phyloP scores from a whole-genome alignment of 2,329 filamentous ascomycete species.

The Pleomassaria siparia region DNA sequence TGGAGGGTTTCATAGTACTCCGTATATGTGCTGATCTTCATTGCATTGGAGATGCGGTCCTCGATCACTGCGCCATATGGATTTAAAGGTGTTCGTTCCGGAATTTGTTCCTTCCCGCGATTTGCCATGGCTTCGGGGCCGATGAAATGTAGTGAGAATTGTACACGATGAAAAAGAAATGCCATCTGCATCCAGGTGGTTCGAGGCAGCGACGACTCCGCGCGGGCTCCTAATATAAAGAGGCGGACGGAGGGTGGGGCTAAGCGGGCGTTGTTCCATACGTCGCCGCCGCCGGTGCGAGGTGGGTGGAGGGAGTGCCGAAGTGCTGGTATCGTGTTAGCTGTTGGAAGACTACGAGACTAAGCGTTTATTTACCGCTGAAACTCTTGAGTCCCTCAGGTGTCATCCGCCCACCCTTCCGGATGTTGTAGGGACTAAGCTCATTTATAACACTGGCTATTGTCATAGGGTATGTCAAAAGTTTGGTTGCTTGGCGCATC shows the following conservation, averaged over 20 bases:
- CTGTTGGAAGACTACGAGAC: not conserved
- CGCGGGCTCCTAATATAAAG: constrained; percentile 91
- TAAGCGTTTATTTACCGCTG: constrained; percentile 65
- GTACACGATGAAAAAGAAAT: constrained; percentile 91
- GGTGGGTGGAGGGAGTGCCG: constrained; percentile 93
- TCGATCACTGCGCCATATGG: constrained; percentile 94
- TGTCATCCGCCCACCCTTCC: constrained; percentile 73
- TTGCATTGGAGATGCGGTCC: constrained; percentile 79
- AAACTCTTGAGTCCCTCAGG: constrained; percentile 90
- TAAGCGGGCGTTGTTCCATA: constrained; percentile 77
- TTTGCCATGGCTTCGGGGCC: constrained; percentile 96
- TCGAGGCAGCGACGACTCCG: constrained; percentile 94
- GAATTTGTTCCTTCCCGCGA: constrained; percentile 87
- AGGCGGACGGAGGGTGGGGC: constrained; percentile 86
- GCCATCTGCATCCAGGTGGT: constrained; percentile 92
- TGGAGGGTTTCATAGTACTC: constrained; percentile 98
- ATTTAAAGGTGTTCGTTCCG: constrained; percentile 79
- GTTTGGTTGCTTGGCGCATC: constrained; percentile 88
- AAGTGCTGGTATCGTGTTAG: constrained; percentile 61
- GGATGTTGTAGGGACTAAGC: constrained; percentile 85
- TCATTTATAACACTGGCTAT: constrained; percentile 92
- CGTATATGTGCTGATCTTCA: constrained; percentile 98
- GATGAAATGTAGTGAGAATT: constrained; percentile 90
- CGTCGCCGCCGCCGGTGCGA: constrained; percentile 70
- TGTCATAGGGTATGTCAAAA: constrained; percentile 92